Evolutionary conservation across 176 grass and related monocot genomes (phyloP), one percentile per base, ranked within the genome.

Genomic region (Tuctoria greenei): DNA sequence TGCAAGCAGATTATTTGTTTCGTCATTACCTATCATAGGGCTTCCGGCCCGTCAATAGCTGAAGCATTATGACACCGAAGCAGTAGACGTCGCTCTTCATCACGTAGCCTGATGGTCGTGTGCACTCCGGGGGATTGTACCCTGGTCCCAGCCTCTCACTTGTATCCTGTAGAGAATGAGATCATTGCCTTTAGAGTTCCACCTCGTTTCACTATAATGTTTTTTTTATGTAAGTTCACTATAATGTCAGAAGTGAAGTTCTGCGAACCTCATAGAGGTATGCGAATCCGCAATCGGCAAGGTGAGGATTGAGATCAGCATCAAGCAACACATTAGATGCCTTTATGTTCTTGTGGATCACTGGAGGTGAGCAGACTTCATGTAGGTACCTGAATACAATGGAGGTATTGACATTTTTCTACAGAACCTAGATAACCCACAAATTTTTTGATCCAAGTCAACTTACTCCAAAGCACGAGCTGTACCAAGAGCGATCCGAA

Each of bases 391-490:
- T 98, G 81, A 75, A 74, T n/a, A 41, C 36, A 64, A 40, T 74
- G 8, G 13, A 72, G 18, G 42, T 36, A 1, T 76, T 23, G 60
- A 13, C 36, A 72, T 34, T 13, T 60, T 54, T 61, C 15, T 35
- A 0, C 16, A 1, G 47, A 20, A 51, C 17, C 5, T 17, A 31
- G 31, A 6, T 51, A 15, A 15, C 47, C 47, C 28, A 86, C 11
- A 43, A 41, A 69, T 58, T 38, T 41, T 7, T 61, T 6, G 12
- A 65, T n/a, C 14, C 65, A 79, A 45, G 50, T 35, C 37, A 79
- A 92, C 88, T 93, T 94, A 98, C 95, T 98, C 91, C 79, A 98
- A 73, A 79, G 95, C 95, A 24, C 77, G 73, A 73, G 95, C 95
- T 71, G 86, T 98, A 66, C 95, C 91, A 36, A 92, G 64, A 76